These are phyloP conservation scores for Nymphaea thermarum DNA, from an alignment of 164 flowering plant species.

Conservation along the genomic window DNA sequence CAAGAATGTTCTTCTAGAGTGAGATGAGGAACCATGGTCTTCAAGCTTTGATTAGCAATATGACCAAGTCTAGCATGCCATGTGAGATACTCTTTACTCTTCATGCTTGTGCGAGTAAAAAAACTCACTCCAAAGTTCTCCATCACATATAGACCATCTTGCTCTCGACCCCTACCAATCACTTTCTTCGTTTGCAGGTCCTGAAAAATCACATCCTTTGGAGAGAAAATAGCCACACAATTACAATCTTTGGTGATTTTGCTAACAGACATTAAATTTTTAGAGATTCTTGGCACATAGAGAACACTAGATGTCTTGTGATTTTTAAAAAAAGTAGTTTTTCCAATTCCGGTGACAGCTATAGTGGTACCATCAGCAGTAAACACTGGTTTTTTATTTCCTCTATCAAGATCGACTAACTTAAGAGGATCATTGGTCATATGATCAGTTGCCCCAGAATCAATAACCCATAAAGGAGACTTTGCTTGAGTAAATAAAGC, in stretches of 20 bases:
- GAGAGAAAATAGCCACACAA: constrained; percentile 8
- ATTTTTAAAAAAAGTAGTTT: not conserved
- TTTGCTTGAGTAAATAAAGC: too few relatives aligned
- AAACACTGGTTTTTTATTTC: not conserved
- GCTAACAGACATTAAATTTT: constrained; percentile 1
- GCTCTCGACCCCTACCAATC: not conserved
- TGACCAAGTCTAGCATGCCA: too few relatives aligned
- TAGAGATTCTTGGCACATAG: constrained; percentile 2
- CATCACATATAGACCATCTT: not conserved
- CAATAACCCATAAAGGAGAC: constrained; percentile 1
- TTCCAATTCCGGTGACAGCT: constrained; percentile 1
- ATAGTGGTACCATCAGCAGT: constrained; percentile 4
- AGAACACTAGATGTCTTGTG: constrained; percentile 1
- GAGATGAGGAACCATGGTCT: too few relatives aligned
- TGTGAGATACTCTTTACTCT: too few relatives aligned
- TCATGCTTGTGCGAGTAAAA: too few relatives aligned
- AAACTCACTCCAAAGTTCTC: too few relatives aligned
- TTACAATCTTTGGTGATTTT: constrained; percentile 3
- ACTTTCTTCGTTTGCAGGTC: not conserved
- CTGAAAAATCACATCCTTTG: not conserved
- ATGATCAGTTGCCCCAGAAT: constrained; percentile 6
- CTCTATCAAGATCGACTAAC: not conserved
- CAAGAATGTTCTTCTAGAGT: not conserved
- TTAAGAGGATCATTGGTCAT: not conserved
- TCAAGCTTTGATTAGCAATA: too few relatives aligned